Evolutionary conservation across 495 filamentous ascomycete genomes (phyloP), one percentile per base, ranked within the genome.

Genomic region (Trichoderma gamsii): DNA sequence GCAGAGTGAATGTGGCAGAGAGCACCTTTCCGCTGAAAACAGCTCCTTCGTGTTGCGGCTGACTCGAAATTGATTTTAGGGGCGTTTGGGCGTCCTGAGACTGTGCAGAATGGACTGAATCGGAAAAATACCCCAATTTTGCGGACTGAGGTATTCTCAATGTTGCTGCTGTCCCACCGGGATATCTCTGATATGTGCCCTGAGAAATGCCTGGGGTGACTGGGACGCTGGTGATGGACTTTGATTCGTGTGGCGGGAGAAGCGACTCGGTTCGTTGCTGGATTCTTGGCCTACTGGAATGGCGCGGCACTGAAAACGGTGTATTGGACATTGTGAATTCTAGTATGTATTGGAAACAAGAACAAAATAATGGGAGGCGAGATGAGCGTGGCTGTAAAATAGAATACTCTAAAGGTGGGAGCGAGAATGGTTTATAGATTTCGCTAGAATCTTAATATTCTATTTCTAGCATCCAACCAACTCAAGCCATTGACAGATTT

Each of bases 1-100:
- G 92, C 21, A 96, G 87, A 71, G 88, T 91, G 73, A 94, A 93
- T n/a, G 91, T 90, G 23, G 88, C 92, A 63, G 91, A 94, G 69
- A 97, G 93, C 67, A 97, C 83, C 67, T 88, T 86, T 1, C 93
- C 92, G 61, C 87, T 92, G 51, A 97, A 82, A 49, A 84, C 81
- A 23, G 97, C 76, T 32, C 82, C 82, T 3, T 89, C 89, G 73
- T 90, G 49, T 5, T 21, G n/a, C 3, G n/a, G 49, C n/a, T 11
- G 7, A 18, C 4, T 18, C 9, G n/a, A 52, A 0, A 0, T 0
- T 18, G 13, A 46, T 23, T 7, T 38, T 5, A 38, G 8, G 35
- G 35, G 35, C 3, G 8, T 7, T 38, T 9, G 35, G 7, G 35
- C 49, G 1, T 11, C 16, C 49, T 52, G 49, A 52, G 49, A 6